Conservation (phyloP, 2,329 filamentous ascomycete genomes). For the Berkeleyomyces rouxiae region DNA sequence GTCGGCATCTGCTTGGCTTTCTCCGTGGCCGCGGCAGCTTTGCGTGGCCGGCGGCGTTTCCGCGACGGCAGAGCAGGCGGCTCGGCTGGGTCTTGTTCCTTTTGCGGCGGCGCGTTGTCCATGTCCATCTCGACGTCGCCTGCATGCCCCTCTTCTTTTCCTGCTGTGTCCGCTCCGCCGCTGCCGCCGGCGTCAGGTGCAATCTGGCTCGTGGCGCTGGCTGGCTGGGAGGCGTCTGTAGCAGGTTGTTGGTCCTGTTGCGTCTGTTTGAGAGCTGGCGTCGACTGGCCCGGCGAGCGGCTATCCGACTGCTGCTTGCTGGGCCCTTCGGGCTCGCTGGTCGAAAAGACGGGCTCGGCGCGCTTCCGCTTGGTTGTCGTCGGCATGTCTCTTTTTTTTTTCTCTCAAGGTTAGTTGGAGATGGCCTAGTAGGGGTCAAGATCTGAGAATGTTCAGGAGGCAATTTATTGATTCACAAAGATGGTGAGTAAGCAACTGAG, state of each 20-base stretch:
- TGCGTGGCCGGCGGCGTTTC: conserved; percentile 2
- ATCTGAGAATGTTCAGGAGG: neutral
- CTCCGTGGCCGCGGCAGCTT: neutral
- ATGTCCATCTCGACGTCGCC: neutral
- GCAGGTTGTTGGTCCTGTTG: neutral
- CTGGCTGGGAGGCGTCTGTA: neutral
- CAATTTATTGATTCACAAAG: neutral
- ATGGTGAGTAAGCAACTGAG: neutral
- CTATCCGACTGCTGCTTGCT: neutral
- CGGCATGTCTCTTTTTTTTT: neutral
- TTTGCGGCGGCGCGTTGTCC: neutral
- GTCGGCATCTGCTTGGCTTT: neutral
- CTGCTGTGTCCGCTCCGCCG: neutral
- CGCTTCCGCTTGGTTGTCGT: conserved; percentile 3
- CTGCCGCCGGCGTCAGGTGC: neutral
- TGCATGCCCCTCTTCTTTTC: neutral
- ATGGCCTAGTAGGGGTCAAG: neutral
- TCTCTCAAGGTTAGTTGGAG: neutral
- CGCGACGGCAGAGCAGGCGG: neutral
- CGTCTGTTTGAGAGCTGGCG: conserved; percentile 1
- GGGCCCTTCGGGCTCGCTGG: neutral
- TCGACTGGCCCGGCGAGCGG: conserved; percentile 7
- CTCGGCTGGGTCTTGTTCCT: neutral
- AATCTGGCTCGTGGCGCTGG: neutral
- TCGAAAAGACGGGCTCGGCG: neutral